A percentile compares a stretch with the other conserved stretches of the same genome.
Conservation (phyloP, 192 early-diverging fungal species). For the Phlyctochytrium bullatum region DNA sequence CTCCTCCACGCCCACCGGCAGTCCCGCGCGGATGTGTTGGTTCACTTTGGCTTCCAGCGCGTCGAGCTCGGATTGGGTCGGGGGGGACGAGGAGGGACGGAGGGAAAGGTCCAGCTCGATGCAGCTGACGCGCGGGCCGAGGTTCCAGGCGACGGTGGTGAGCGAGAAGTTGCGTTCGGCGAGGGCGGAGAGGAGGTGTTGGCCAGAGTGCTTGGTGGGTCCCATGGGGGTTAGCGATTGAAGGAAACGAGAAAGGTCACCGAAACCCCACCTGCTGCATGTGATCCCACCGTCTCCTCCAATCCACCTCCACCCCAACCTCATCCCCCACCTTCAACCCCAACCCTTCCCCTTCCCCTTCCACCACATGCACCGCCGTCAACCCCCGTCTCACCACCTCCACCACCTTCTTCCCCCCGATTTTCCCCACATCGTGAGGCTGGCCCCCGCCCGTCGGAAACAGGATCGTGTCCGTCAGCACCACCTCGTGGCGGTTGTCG, state of each 20-base stretch:
- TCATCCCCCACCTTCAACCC: constrained; percentile 43
- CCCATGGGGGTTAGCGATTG: no score
- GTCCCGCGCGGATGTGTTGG: constrained; percentile 46
- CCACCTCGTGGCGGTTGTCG: not conserved
- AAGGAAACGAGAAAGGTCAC: not conserved
- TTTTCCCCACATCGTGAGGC: constrained; percentile 59
- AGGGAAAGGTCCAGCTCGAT: constrained; percentile 50
- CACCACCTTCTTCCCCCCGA: constrained; percentile 43
- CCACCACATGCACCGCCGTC: constrained; percentile 57
- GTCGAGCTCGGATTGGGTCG: constrained; percentile 40
- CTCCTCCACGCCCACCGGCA: constrained; percentile 49
- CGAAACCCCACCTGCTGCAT: constrained; percentile 53
- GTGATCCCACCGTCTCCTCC: constrained; percentile 66
- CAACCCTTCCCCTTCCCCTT: constrained; percentile 14
- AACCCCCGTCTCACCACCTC: constrained; percentile 60
- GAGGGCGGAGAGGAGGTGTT: constrained; percentile 70
- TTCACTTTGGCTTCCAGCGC: constrained; percentile 56
- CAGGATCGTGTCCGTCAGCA: constrained; percentile 61
- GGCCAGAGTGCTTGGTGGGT: constrained; percentile 57
- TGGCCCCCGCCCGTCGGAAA: constrained; percentile 83
- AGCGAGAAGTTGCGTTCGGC: constrained; percentile 56
- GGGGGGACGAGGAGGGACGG: constrained; percentile 34
- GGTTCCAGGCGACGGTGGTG: constrained; percentile 66
- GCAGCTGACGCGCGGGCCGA: constrained; percentile 55
- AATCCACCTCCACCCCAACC: constrained; percentile 55